Base-by-base conservation (phyloP, 1,284 basidiomycete genomes). In the Trametes polyzona region DNA sequence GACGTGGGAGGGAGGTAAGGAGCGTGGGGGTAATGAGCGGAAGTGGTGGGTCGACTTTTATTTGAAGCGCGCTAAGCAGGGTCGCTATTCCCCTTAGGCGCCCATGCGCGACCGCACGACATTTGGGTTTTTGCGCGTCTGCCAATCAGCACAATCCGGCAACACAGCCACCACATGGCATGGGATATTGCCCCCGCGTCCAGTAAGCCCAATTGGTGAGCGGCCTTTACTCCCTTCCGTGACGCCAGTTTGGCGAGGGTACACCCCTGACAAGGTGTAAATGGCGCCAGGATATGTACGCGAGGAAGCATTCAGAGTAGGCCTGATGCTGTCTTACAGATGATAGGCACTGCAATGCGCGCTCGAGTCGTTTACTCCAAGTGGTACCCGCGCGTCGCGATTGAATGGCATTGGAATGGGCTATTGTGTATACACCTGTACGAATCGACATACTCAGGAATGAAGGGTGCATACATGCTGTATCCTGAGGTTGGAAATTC, bases 11-110 rank as follows among this genome's bases (percentile, higher is more conserved):
- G 47, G 21, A 30, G 42, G 39, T 52, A 55, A 43, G 46, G 46
- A 53, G 52, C 36, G 52, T 53, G 52, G 52, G 52, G 35, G 33
- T 39, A 52, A 30, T 52, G 51, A 54, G 46, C 24, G 53, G 27
- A 32, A 26, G 24, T 17, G 40, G 39, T 55, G 53, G 53, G 53
- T 30, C 53, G 53, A 55, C 46, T 55, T 55, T 55, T 54, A 42
- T 48, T 30, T 19, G 41, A 55, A 39, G 29, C 53, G 53, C 53
- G 46, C 39, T 21, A 23, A 7, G 26, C 27, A 12, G 16, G 39
- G 11, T 24, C n/a, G 40, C n/a, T 19, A 12, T n/a, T 11, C 11
- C 11, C 4, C 0, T 2, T 48, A 48, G 32, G 23, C 46, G 47
- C 53, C 30, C 39, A 23, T 9, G 16, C 12, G 46, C 24, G 6